These are phyloP conservation scores for Tephrocybe sp. DNA, from an alignment of 768 basidiomycete genomes.

Conservation along the genomic window DNA sequence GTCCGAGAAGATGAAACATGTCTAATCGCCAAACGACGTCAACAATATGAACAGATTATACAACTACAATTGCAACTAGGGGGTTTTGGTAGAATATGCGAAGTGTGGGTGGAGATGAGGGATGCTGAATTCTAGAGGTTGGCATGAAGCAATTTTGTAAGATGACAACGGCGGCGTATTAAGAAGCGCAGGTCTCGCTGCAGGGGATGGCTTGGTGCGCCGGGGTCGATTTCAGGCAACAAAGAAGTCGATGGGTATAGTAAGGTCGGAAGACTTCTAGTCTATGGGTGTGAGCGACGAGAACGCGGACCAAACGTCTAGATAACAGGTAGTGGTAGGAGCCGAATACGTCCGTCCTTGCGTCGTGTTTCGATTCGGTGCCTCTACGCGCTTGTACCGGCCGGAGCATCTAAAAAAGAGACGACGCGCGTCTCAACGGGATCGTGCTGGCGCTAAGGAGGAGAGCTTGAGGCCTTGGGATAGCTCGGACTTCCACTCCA, in stretches of 20 bases:
- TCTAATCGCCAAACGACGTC: constrained; percentile 1
- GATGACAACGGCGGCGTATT: constrained; percentile 7
- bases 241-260: constrained; percentile 18
- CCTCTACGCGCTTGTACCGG: constrained; percentile 7
- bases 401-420: constrained; percentile 5
- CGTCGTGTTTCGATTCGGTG: constrained; percentile 5
- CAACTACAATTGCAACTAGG: constrained; percentile 23
- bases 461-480: constrained; percentile 73
- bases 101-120: neutral
- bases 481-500: constrained; percentile 87
- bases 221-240: constrained; percentile 11
- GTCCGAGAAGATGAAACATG: neutral
- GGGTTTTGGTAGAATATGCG: constrained; percentile 17
- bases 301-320: constrained; percentile 24
- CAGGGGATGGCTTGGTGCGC: constrained; percentile 8
- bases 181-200: constrained; percentile 9
- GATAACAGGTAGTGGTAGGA: constrained; percentile 17
- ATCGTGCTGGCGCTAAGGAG: constrained; percentile 54
- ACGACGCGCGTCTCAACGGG: constrained; percentile 21
- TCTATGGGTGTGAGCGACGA: constrained; percentile 27
- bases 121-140: constrained; percentile 15
- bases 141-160: constrained; percentile 17
- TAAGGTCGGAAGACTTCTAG: constrained; percentile 23
- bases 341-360: constrained; percentile 16
- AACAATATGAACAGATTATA: constrained; percentile 17